Evolutionary conservation across 306 rosid species (phyloP).

Genomic region (Lithocarpus polystachyus): DNA sequence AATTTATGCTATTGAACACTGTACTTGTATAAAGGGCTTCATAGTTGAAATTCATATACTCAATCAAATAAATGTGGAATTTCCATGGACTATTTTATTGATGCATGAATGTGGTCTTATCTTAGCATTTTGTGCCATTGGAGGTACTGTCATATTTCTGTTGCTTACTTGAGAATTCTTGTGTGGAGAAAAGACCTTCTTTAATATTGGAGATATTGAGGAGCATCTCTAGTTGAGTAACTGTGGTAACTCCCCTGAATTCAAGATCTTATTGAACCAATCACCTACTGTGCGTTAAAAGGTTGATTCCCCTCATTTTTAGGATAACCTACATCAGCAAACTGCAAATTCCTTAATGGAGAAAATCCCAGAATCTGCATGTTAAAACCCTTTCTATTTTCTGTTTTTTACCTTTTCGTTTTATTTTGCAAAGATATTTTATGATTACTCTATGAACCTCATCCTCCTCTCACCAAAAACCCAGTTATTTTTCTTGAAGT

Average conservation of each 20-base stretch:
- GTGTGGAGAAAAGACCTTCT: neutral
- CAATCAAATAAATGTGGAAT: neutral
- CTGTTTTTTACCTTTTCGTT: no score
- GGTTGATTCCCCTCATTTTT: neutral
- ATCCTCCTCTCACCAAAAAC: no score
- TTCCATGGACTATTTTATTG: no score
- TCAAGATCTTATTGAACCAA: neutral
- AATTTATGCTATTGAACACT: slow-evolving; percentile 1
- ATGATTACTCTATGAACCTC: no score
- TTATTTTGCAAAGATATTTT: no score
- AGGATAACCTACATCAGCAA: neutral
- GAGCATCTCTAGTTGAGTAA: neutral
- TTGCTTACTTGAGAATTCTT: neutral
- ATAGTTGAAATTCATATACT: neutral
- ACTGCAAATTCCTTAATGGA: neutral
- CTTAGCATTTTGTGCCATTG: neutral
- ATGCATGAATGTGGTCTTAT: neutral
- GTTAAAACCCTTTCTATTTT: no score
- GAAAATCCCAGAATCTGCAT: neutral
- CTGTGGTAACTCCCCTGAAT: neutral
- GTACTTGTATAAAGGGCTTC: slow-evolving; percentile 6
- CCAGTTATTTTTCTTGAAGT: no score
- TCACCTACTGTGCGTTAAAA: neutral
- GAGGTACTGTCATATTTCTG: neutral
- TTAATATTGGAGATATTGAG: neutral